Percentiles rank a stretch among this genome's conserved stretches.
phyloP scores from a whole-genome alignment of 345 rosid genomes.

The Psidium guajava region DNA sequence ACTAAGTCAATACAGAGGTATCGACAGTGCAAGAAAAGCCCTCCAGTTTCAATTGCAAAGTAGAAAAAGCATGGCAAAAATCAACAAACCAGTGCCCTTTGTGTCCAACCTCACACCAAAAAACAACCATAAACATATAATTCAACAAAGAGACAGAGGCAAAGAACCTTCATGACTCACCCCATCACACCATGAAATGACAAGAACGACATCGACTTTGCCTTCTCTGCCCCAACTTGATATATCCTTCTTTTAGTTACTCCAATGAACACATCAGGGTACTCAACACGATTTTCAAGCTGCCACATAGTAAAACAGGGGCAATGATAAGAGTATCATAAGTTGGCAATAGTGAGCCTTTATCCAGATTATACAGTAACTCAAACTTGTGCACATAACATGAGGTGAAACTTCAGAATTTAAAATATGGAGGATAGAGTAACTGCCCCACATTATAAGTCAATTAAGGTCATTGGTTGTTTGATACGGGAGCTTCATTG shows the following conservation, averaged over 20 bases:
- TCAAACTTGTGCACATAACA: background rate
- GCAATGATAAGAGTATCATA: background rate
- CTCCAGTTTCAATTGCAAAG: background rate
- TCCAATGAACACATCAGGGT: constrained; percentile 42
- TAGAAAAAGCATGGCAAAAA: background rate
- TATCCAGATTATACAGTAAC: background rate
- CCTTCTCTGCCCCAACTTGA: constrained; percentile 42
- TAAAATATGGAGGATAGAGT: background rate
- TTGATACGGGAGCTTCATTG: background rate
- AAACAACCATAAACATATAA: background rate
- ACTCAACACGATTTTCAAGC: constrained; percentile 30
- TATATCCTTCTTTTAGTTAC: constrained; percentile 48
- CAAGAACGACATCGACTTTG: constrained; percentile 35
- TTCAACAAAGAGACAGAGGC: background rate
- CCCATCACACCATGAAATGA: constrained; percentile 42
- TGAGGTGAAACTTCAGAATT: background rate
- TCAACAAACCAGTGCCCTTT: background rate
- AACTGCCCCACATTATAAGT: background rate
- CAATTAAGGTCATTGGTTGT: background rate
- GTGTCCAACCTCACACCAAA: background rate
- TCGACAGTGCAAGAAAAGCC: background rate
- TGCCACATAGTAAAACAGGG: constrained; percentile 13
- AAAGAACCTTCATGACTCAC: constrained; percentile 21
- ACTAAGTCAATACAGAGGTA: background rate
- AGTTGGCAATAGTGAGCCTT: background rate